phyloP scores from a whole-genome alignment of 306 rosid genomes.

The Vigna trinervia region DNA sequence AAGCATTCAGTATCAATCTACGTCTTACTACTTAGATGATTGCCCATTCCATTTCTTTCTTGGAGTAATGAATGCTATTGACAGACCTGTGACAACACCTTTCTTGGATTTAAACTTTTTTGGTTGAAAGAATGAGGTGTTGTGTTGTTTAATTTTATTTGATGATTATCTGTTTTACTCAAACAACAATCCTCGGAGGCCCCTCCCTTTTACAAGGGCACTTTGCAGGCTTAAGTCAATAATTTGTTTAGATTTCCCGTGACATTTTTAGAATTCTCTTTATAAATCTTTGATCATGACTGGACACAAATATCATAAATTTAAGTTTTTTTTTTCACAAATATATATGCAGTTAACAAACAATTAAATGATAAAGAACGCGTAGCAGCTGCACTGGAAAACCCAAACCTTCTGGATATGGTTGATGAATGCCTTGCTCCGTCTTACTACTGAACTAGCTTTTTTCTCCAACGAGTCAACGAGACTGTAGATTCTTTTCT shows the following conservation, averaged over 20 bases:
- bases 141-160: slow-evolving; percentile 29
- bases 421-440: slow-evolving; percentile 97
- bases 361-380: slow-evolving; percentile 96
- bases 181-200: neutral
- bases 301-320: neutral
- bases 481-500: slow-evolving; percentile 11
- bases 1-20: slow-evolving; percentile 27
- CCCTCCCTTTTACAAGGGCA: neutral
- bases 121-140: slow-evolving; percentile 17
- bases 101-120: slow-evolving; percentile 26
- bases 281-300: slow-evolving; percentile 28
- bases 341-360: slow-evolving; percentile 74
- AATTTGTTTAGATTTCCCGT: slow-evolving; percentile 4
- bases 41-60: neutral
- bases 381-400: slow-evolving; percentile 94
- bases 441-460: slow-evolving; percentile 54
- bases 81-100: slow-evolving; percentile 1
- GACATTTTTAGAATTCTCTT: slow-evolving; percentile 12
- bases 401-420: slow-evolving; percentile 82
- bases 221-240: neutral
- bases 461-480: slow-evolving; percentile 17
- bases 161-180: slow-evolving; percentile 26
- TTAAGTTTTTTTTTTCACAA: slow-evolving; percentile 20
- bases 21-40: slow-evolving; percentile 8
- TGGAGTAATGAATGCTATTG: slow-evolving; percentile 31